Evolutionary conservation across 2,329 filamentous ascomycete genomes (phyloP).

Genomic region (Monosporascus sp.): DNA sequence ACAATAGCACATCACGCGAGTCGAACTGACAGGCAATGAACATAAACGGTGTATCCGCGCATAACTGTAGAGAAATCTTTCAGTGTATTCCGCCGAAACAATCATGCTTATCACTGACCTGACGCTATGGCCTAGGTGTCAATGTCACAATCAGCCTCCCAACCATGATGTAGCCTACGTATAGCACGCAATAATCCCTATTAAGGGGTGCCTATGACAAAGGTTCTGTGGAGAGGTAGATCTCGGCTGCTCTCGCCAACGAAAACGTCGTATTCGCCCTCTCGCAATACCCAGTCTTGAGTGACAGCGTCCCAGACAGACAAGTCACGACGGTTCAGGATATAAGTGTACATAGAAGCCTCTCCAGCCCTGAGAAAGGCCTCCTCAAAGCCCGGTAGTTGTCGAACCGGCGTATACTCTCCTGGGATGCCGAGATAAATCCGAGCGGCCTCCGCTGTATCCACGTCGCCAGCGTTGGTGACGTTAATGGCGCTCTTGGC

Average conservation of each 20-base stretch:
- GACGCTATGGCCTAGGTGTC: too few species aligned
- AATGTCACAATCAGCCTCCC: too few species aligned
- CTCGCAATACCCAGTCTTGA: slow-evolving; percentile 57
- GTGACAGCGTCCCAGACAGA: slow-evolving; percentile 57
- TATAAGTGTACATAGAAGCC: slow-evolving; percentile 44
- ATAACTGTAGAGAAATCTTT: too few species aligned
- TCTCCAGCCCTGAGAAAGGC: slow-evolving; percentile 45
- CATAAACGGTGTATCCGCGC: too few species aligned
- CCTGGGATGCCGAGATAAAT: slow-evolving; percentile 44
- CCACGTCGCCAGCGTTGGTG: slow-evolving; percentile 57
- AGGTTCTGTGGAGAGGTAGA: slow-evolving; percentile 12
- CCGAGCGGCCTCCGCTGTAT: slow-evolving; percentile 63
- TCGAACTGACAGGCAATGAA: too few species aligned
- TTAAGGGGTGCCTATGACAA: too few species aligned
- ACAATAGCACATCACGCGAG: too few species aligned
- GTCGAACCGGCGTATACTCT: slow-evolving; percentile 32
- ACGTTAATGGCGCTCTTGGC: slow-evolving; percentile 53
- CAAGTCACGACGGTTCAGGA: slow-evolving; percentile 55
- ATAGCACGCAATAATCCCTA: too few species aligned
- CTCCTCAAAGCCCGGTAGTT: slow-evolving; percentile 60
- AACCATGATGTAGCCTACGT: too few species aligned
- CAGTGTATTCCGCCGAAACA: too few species aligned
- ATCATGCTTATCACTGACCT: too few species aligned
- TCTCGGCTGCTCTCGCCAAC: slow-evolving; percentile 44
- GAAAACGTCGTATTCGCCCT: slow-evolving; percentile 35